Base-by-base conservation (phyloP, 148 eudicot species). In the Talinum fruticosum region DNA sequence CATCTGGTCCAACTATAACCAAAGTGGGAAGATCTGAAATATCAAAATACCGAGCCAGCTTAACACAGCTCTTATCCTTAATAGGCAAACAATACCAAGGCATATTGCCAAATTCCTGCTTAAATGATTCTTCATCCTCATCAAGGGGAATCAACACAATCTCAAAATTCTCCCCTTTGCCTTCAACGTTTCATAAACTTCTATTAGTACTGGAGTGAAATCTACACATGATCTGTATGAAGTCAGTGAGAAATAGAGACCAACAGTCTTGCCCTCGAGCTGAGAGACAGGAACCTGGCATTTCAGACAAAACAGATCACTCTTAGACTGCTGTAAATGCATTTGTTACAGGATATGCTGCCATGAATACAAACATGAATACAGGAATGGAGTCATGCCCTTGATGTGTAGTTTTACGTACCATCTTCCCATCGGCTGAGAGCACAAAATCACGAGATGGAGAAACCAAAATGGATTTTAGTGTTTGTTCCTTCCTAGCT, bases 181-280 rank as follows among this genome's bases (percentile, higher is more conserved):
- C 79, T 84, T 94, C 86, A 94, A 74, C 67, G 85, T 72, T 30
- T 79, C 65, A 74, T 90, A 88, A 28, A 88, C 75, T 47, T 94
- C 84, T 21, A 86, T 35, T 4, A 92, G 89, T 64, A 74, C 73
- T 59, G 84, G 51, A 53, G 82, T 89, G 70, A 94, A 94, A 12
- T 81, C 85, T 61, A 68, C 34, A 65, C 87, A 91, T 29, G 62
- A 75, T 24, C 71, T 82, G 81, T 82, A 82, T 33, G 81, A 78
- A 34, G 83, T 66, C 79, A 85, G 23, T 16, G 86, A 66, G 80
- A 94, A 94, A 77, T 88, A 90, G 69, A 94, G 78, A 66, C 90
- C 93, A 38, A 94, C 84, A 66, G 81, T 89, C 82, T 87, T 91
- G 74, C 98, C 97, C 84, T 94, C 90, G 70, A 94, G 94, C 80